Conservation (phyloP, 2,329 filamentous ascomycete genomes). For the Hawksworthiomyces lignivorus region DNA sequence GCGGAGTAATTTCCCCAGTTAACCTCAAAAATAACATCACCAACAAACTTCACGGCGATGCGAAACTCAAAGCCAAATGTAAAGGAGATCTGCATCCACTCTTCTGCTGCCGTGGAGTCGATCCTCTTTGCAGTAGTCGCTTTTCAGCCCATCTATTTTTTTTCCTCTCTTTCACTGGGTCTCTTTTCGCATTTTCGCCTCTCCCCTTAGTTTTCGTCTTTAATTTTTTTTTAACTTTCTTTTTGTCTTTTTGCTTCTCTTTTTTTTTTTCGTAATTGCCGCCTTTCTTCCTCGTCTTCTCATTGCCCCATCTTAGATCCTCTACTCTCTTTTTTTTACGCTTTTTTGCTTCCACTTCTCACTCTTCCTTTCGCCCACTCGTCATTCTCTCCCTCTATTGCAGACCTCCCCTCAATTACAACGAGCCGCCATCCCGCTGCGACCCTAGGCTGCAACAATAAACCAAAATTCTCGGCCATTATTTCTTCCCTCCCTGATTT, state of each 20-base stretch:
- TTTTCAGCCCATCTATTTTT: too few relatives aligned
- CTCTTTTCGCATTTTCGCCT: not conserved
- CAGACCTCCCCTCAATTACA: conserved; percentile 2
- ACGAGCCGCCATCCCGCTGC: conserved; percentile 4
- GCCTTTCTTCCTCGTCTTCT: not conserved
- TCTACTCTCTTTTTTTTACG: not conserved
- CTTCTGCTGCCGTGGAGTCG: not conserved
- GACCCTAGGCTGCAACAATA: too few relatives aligned
- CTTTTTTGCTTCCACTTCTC: not conserved
- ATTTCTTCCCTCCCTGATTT: too few relatives aligned
- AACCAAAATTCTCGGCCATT: too few relatives aligned
- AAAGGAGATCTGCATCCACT: too few relatives aligned
- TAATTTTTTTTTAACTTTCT: not conserved
- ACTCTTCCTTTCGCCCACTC: conserved; percentile 15
- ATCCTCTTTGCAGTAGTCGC: too few relatives aligned
- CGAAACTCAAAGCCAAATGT: too few relatives aligned
- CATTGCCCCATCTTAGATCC: not conserved
- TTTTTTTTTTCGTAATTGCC: not conserved
- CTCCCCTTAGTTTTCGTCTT: too few relatives aligned
- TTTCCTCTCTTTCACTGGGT: not conserved
- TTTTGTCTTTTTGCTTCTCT: not conserved
- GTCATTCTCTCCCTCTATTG: not conserved
- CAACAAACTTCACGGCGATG: too few relatives aligned
- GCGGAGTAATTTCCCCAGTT: too few relatives aligned
- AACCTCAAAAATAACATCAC: too few relatives aligned